These are phyloP conservation scores for Kluyveromyces dobzhanskii DNA, from an alignment of 805 yeast species.

Conservation along the genomic window DNA sequence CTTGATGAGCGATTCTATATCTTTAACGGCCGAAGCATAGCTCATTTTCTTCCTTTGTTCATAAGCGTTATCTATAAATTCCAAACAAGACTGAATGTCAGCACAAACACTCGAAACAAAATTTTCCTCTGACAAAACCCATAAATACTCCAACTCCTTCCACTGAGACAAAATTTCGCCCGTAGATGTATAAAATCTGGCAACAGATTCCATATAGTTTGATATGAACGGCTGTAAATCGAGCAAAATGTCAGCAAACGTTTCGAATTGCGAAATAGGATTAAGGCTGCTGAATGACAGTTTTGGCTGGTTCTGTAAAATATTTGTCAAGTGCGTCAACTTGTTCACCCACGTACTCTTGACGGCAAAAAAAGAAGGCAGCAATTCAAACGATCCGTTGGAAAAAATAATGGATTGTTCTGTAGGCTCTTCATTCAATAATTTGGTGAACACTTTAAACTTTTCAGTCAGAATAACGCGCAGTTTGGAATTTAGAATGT, in stretches of 20 bases:
- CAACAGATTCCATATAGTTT: neutral
- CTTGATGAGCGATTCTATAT: constrained; percentile 33
- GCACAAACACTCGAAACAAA: neutral
- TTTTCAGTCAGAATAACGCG: neutral
- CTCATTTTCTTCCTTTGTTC: constrained; percentile 38
- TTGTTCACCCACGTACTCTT: neutral
- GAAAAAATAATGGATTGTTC: neutral
- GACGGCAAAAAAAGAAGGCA: neutral
- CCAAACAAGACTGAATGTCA: constrained; percentile 3
- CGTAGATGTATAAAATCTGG: neutral
- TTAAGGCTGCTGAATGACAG: neutral
- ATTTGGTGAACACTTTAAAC: neutral
- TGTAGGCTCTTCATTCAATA: neutral
- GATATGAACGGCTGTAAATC: neutral
- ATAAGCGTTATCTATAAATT: neutral
- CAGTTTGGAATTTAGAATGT: neutral
- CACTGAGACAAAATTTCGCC: neutral
- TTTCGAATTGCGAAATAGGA: neutral
- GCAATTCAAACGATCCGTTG: neutral
- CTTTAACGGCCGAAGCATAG: constrained; percentile 32
- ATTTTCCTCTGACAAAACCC: constrained; percentile 9
- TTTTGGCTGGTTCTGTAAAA: neutral
- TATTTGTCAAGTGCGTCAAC: neutral
- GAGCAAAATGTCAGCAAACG: neutral
- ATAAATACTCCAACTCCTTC: constrained; percentile 5